A percentile compares a stretch with the other conserved stretches of the same genome.
Evolutionary conservation across 2,329 filamentous ascomycete genomes (phyloP).

Genomic region (Alternaria triticimaculans): DNA sequence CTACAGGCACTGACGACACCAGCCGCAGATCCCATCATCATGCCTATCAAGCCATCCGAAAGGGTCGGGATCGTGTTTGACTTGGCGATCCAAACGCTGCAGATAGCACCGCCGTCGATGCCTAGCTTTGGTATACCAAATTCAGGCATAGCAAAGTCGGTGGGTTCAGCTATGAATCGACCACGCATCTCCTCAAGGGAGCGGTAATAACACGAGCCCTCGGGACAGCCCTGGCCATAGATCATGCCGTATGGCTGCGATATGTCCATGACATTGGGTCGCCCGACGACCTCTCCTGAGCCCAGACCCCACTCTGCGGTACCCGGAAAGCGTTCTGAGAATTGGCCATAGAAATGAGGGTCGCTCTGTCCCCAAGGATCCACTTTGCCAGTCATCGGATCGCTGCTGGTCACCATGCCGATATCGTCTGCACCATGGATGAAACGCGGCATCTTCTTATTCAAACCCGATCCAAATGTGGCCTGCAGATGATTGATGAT

Average conservation of each 20-base stretch:
- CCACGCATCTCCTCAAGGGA: conserved; percentile 76
- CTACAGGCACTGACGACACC: conserved; percentile 85
- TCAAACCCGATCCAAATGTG: conserved; percentile 69
- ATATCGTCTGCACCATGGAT: conserved; percentile 84
- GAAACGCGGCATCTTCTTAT: conserved; percentile 76
- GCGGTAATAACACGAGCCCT: conserved; percentile 80
- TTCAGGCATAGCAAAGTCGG: conserved; percentile 66
- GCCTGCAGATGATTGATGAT: conserved; percentile 82
- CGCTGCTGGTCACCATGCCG: conserved; percentile 79
- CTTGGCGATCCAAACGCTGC: conserved; percentile 89
- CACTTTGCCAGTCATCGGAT: conserved; percentile 76
- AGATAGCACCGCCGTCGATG: conserved; percentile 72
- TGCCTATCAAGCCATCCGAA: conserved; percentile 80
- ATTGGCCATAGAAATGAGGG: conserved; percentile 75
- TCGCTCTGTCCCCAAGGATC: conserved; percentile 85
- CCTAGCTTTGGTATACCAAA: conserved; percentile 80
- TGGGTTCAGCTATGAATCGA: conserved; percentile 71
- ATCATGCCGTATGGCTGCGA: conserved; percentile 85
- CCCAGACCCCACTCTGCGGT: conserved; percentile 79
- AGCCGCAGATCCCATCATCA: conserved; percentile 81
- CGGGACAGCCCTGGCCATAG: conserved; percentile 84
- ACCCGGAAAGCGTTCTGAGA: conserved; percentile 77
- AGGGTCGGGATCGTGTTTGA: conserved; percentile 72
- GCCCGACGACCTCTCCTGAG: conserved; percentile 74
- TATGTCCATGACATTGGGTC: conserved; percentile 88